Percentiles rank a stretch among this genome's conserved stretches.
phyloP scores from a whole-genome alignment of 768 basidiomycete species.

The Collybia sordida region DNA sequence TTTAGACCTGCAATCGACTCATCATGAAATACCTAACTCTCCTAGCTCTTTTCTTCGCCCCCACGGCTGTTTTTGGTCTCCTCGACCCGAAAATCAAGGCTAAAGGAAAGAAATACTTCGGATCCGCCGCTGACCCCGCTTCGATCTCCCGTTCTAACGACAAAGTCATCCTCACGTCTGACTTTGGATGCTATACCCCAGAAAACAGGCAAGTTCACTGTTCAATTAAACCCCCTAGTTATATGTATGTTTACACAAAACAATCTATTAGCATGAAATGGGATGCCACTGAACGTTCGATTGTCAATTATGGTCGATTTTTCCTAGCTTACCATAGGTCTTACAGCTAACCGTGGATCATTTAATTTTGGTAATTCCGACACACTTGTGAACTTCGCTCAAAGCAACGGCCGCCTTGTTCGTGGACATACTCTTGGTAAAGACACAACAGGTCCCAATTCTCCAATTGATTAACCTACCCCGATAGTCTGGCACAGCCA shows the following conservation, averaged over 20 bases:
- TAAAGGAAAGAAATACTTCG: slow-evolving; percentile 7
- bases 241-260: no score
- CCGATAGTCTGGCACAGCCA: slow-evolving; percentile 15
- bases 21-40: no score
- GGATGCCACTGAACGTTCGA: slow-evolving; percentile 7
- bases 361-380: slow-evolving; percentile 28
- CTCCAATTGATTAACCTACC: slow-evolving; percentile 6
- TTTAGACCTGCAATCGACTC: no score
- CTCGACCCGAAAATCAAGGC: background rate
- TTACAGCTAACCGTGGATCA: slow-evolving; percentile 17
- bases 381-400: slow-evolving; percentile 27
- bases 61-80: background rate
- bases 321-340: background rate
- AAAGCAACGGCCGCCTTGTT: slow-evolving; percentile 22
- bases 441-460: background rate
- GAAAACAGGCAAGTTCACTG: background rate
- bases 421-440: slow-evolving; percentile 29
- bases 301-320: no score
- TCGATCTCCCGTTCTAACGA: background rate
- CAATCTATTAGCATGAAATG: background rate
- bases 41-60: background rate
- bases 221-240: background rate
- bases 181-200: slow-evolving; percentile 4
- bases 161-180: background rate
- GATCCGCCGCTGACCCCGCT: background rate